Evolutionary conservation across 345 rosid species (phyloP).

Genomic region (Arabidopsis suecica): DNA sequence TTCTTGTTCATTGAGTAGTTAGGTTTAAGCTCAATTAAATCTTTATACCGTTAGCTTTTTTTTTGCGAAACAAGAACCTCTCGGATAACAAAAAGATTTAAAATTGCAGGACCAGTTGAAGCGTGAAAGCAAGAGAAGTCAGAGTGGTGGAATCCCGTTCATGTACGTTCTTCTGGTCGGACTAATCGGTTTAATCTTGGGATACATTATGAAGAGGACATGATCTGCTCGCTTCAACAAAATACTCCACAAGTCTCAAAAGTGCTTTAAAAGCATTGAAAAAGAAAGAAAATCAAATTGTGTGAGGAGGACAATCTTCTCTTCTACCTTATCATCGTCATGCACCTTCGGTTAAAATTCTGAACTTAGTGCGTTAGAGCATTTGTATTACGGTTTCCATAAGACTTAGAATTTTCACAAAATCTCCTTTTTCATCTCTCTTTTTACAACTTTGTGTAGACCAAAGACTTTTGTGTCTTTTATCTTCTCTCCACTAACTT

Average conservation of each 20-base stretch:
- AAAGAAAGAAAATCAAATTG: constrained; percentile 10
- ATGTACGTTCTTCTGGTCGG: constrained; percentile 66
- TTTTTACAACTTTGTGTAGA: background rate
- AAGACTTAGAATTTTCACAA: constrained; percentile 34
- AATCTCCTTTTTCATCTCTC: background rate
- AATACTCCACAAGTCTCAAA: constrained; percentile 19
- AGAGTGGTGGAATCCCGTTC: constrained; percentile 53
- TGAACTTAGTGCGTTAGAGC: constrained; percentile 23
- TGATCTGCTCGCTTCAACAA: constrained; percentile 37
- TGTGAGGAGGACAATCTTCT: constrained; percentile 40
- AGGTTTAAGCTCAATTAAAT: constrained; percentile 1
- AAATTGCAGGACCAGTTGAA: constrained; percentile 65
- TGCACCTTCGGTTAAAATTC: constrained; percentile 26
- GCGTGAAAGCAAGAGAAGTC: constrained; percentile 53
- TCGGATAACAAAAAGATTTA: constrained; percentile 1
- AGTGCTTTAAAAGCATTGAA: background rate
- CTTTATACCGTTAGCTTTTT: background rate
- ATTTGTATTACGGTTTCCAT: constrained; percentile 25
- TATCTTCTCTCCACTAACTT: constrained; percentile 19
- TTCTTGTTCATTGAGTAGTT: background rate
- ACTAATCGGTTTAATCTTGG: constrained; percentile 71
- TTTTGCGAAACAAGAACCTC: constrained; percentile 8
- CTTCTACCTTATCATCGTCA: constrained; percentile 32
- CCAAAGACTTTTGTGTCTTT: constrained; percentile 2
- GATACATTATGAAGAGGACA: constrained; percentile 70